phyloP scores from a whole-genome alignment of 176 grass and related monocot genomes.

The Bromus sterilis region DNA sequence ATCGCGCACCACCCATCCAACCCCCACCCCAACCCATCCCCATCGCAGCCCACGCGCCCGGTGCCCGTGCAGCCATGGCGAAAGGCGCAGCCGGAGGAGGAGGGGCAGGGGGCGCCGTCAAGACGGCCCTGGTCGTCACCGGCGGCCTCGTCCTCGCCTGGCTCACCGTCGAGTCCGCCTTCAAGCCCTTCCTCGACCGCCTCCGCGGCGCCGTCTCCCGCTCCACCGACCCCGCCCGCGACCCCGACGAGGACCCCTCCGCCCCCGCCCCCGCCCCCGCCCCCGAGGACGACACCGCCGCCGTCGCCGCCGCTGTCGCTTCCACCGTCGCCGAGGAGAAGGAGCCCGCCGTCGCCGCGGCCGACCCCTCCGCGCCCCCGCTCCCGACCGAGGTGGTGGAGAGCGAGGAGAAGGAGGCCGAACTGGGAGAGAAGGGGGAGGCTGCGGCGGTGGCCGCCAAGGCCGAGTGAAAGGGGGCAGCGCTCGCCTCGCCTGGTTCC shows the following conservation, averaged over 20 bases:
- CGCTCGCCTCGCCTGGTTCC: not conserved
- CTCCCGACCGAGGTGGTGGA: not conserved
- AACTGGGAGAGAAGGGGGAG: constrained; percentile 24
- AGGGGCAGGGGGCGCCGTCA: constrained; percentile 36
- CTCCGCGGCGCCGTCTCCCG: constrained; percentile 59
- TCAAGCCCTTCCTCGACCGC: constrained; percentile 74
- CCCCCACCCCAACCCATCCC: not conserved
- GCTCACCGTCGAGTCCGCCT: constrained; percentile 78
- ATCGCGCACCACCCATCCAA: not conserved
- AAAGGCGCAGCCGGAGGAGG: constrained; percentile 14
- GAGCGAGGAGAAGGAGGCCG: constrained; percentile 15
- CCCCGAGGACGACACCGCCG: not conserved
- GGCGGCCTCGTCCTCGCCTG: constrained; percentile 71
- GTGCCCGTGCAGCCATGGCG: constrained; percentile 47
- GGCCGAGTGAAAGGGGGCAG: constrained; percentile 31
- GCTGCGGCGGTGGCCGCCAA: not conserved
- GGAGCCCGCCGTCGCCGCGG: not conserved
- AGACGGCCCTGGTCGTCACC: constrained; percentile 68
- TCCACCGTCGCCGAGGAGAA: not conserved
- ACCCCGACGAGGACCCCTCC: constrained; percentile 28
- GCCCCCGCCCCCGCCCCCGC: not conserved
- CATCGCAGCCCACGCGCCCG: not conserved
- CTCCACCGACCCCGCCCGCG: constrained; percentile 44
- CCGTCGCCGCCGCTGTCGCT: constrained; percentile 18
- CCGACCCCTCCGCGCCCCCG: constrained; percentile 32